Percentiles rank a stretch among this genome's conserved stretches.
Conservation (phyloP, 2,329 filamentous ascomycete genomes). For the Fusarium temperatum region DNA sequence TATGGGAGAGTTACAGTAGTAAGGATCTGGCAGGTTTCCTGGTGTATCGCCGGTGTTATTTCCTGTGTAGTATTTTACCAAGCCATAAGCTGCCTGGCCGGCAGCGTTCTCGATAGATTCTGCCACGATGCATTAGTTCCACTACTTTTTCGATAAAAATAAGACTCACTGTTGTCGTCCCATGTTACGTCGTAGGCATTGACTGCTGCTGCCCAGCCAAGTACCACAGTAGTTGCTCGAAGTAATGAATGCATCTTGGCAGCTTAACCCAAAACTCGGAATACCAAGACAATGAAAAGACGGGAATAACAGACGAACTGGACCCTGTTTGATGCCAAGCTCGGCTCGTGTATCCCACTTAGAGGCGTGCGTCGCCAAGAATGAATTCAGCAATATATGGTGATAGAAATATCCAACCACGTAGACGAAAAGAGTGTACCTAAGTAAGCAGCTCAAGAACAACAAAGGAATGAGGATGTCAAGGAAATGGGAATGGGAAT, state of each 20-base stretch:
- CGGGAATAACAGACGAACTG: slow-evolving; percentile 1
- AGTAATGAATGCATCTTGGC: slow-evolving; percentile 35
- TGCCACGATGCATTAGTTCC: slow-evolving; percentile 34
- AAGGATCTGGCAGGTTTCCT: slow-evolving; percentile 67
- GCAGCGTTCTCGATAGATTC: slow-evolving; percentile 62
- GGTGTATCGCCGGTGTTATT: slow-evolving; percentile 67
- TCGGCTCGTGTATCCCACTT: slow-evolving; percentile 20
- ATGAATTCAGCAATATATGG: slow-evolving; percentile 8
- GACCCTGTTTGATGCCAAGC: slow-evolving; percentile 10
- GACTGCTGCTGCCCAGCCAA: slow-evolving; percentile 25
- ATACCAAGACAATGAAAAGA: slow-evolving; percentile 12
- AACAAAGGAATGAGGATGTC: not conserved
- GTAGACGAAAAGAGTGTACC: slow-evolving; percentile 5
- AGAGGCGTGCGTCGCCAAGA: slow-evolving; percentile 15
- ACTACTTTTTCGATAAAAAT: not conserved
- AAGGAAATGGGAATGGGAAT: not conserved
- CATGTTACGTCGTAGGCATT: slow-evolving; percentile 32
- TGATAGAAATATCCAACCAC: not conserved
- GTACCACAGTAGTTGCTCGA: slow-evolving; percentile 9
- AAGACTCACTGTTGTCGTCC: slow-evolving; percentile 34
- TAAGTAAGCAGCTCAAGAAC: not conserved
- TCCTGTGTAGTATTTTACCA: slow-evolving; percentile 63
- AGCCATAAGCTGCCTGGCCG: slow-evolving; percentile 56
- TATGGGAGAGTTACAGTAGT: slow-evolving; percentile 66
- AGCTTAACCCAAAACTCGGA: slow-evolving; percentile 1